These are phyloP conservation scores for Chlamydomonas sp. DNA, from an alignment of 139 green algal genomes.

Conservation along the genomic window DNA sequence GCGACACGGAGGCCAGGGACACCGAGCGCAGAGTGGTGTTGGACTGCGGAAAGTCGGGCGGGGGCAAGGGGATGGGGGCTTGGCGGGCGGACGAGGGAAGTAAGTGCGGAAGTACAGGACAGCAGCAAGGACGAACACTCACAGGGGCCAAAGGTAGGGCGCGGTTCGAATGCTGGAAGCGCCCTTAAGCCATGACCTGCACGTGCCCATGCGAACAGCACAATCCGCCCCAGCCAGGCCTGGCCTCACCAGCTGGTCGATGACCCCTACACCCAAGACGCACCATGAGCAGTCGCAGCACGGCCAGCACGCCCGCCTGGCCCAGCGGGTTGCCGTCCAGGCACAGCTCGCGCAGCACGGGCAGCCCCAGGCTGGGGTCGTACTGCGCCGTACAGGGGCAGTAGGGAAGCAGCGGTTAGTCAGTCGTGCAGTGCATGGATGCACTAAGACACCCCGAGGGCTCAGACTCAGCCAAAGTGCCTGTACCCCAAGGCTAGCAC, in stretches of 20 bases:
- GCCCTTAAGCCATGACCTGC: too few relatives aligned
- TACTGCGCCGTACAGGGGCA: background rate
- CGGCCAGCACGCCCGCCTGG: conserved; percentile 16
- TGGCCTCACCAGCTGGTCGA: too few relatives aligned
- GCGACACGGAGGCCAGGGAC: conserved; percentile 3
- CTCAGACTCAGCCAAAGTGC: too few relatives aligned
- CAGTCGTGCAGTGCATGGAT: too few relatives aligned
- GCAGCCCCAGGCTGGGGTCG: background rate
- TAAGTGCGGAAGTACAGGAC: background rate
- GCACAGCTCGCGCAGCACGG: conserved; percentile 6
- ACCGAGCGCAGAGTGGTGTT: background rate
- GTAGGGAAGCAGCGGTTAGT: too few relatives aligned
- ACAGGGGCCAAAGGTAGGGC: too few relatives aligned
- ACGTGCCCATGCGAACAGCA: background rate
- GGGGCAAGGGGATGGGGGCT: background rate
- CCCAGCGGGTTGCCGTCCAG: conserved; percentile 31
- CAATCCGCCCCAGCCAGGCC: background rate
- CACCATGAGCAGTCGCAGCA: conserved; percentile 10
- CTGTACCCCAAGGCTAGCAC: too few relatives aligned
- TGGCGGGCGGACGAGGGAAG: background rate
- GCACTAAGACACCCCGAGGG: too few relatives aligned
- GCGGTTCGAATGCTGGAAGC: too few relatives aligned
- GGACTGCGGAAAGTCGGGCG: background rate
- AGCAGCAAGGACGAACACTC: too few relatives aligned
- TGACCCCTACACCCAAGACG: background rate